Evolutionary conservation across 2,329 filamentous ascomycete species (phyloP).

Genomic region (Diaporthe destruens): DNA sequence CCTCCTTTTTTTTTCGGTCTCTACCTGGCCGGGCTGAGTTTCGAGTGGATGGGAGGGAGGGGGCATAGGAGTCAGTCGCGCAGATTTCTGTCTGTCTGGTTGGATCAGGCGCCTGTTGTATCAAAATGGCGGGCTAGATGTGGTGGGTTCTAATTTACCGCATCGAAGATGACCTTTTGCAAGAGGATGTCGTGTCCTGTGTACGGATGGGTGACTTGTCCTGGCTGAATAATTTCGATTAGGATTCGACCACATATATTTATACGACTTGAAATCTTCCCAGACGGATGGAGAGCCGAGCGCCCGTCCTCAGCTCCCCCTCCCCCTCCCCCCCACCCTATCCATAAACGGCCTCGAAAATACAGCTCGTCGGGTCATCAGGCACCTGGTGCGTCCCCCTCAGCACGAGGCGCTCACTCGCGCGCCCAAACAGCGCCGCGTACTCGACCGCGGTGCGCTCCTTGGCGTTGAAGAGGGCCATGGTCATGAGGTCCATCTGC

Average conservation of each 20-base stretch:
- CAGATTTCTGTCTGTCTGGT: not conserved
- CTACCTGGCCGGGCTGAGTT: no score
- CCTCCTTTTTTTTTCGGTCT: no score
- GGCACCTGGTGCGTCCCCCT: constrained; percentile 9
- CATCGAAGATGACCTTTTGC: no score
- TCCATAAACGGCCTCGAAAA: constrained; percentile 14
- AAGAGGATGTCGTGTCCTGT: no score
- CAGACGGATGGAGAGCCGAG: no score
- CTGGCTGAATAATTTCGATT: no score
- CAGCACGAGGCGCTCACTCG: not conserved
- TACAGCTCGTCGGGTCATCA: not conserved
- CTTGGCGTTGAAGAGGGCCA: constrained; percentile 27
- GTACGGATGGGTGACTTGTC: no score
- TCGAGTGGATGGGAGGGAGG: not conserved
- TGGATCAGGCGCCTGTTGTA: constrained; percentile 6
- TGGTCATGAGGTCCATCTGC: constrained; percentile 20
- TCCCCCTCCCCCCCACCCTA: not conserved
- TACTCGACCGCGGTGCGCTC: constrained; percentile 21
- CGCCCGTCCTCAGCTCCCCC: no score
- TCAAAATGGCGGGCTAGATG: not conserved
- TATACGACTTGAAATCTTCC: no score
- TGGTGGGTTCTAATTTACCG: not conserved
- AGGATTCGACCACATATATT: no score
- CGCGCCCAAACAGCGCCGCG: not conserved
- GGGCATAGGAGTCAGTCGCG: not conserved